A percentile compares a stretch with the other conserved stretches of the same genome.
Conservation (phyloP, 345 rosid genomes). For the Nephelium lappaceum region DNA sequence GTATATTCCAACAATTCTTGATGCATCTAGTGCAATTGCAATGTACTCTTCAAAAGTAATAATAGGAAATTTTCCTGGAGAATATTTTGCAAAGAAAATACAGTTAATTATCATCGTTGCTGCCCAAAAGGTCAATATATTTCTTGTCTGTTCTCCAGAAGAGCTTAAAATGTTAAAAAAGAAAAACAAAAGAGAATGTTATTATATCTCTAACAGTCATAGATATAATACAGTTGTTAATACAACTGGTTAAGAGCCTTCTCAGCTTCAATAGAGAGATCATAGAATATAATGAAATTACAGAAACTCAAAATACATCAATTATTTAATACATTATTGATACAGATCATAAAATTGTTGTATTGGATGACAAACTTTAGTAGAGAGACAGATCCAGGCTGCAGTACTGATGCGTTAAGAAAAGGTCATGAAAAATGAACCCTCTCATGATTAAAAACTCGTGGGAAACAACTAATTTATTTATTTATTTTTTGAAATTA, state of each 20-base stretch:
- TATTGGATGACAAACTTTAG: neutral
- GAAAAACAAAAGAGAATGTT: neutral
- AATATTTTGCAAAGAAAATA: conserved; percentile 19
- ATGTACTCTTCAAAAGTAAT: conserved; percentile 90
- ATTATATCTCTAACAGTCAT: neutral
- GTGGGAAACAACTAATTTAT: neutral
- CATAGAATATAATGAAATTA: neutral
- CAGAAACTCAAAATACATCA: neutral
- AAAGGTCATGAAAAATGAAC: neutral
- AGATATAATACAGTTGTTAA: neutral
- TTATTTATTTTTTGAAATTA: too few species aligned
- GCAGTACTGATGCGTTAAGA: neutral
- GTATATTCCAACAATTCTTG: conserved; percentile 91
- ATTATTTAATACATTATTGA: too few species aligned
- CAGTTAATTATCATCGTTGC: neutral
- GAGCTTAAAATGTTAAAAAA: neutral
- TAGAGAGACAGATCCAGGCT: neutral
- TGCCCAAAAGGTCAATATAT: neutral
- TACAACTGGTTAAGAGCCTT: neutral
- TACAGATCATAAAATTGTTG: neutral
- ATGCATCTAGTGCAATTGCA: conserved; percentile 79
- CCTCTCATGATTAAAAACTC: neutral
- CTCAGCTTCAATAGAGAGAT: neutral
- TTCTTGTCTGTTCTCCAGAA: neutral
- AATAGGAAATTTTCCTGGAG: conserved; percentile 76